Conservation (phyloP, 345 rosid genomes). For the Moricandia arvensis region DNA sequence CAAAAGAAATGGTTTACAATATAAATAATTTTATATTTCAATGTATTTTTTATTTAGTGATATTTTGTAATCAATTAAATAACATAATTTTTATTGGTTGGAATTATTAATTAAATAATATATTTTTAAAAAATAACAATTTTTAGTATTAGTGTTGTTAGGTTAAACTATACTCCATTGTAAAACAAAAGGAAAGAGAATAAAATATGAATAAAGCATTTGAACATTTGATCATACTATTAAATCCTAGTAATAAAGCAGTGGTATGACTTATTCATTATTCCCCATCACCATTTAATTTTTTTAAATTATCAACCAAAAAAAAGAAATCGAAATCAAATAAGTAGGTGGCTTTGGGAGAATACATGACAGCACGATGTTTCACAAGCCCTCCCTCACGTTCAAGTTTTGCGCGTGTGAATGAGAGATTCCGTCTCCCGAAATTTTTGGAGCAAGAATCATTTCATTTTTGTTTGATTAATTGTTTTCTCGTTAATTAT, state of each 20-base stretch:
- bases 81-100: too few relatives aligned
- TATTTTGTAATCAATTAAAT: too few relatives aligned
- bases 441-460: slow-evolving; percentile 12
- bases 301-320: not conserved
- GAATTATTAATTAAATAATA: too few relatives aligned
- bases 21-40: too few relatives aligned
- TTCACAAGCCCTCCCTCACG: slow-evolving; percentile 24
- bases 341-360: slow-evolving; percentile 7
- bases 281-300: not conserved
- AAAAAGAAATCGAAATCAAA: not conserved
- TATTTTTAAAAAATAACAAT: too few relatives aligned
- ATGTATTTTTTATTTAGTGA: too few relatives aligned
- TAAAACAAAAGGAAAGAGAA: too few relatives aligned
- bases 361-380: slow-evolving; percentile 28
- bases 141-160: too few relatives aligned
- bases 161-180: too few relatives aligned
- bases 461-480: slow-evolving; percentile 6
- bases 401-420: slow-evolving; percentile 27
- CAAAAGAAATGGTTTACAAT: too few relatives aligned
- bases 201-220: too few relatives aligned
- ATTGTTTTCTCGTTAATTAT: not conserved
- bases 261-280: not conserved
- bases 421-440: slow-evolving; percentile 10
- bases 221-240: too few relatives aligned
- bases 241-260: not conserved